phyloP scores from a whole-genome alignment of 2,329 filamentous ascomycete species.

The Davidsoniella eucalypti region DNA sequence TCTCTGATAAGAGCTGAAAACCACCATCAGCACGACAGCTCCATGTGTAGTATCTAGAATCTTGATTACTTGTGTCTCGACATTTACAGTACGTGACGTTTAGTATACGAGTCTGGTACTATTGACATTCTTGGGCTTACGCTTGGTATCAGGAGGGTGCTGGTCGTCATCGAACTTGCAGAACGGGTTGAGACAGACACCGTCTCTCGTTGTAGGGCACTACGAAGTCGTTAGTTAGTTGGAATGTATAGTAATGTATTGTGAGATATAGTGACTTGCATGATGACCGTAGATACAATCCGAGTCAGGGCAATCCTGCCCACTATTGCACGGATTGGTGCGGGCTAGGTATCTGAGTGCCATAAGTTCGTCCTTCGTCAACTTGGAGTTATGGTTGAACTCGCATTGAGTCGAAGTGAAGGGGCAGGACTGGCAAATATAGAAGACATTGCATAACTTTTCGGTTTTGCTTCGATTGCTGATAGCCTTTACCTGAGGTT shows the following conservation, averaged over 20 bases:
- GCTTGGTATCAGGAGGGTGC: constrained; percentile 5
- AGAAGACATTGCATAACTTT: constrained; percentile 48
- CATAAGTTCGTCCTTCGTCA: constrained; percentile 35
- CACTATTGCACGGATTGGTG: constrained; percentile 38
- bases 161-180: constrained; percentile 5
- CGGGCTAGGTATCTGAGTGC: constrained; percentile 40
- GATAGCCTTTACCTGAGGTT: constrained; percentile 31
- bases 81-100: too few relatives aligned
- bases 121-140: not conserved
- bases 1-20: too few relatives aligned
- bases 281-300: constrained; percentile 49
- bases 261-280: constrained; percentile 23
- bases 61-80: too few relatives aligned
- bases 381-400: constrained; percentile 40
- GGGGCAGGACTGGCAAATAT: constrained; percentile 38
- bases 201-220: constrained; percentile 37
- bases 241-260: not conserved
- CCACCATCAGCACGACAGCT: too few relatives aligned
- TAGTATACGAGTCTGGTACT: too few relatives aligned
- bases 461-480: constrained; percentile 37
- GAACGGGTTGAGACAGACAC: constrained; percentile 24
- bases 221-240: constrained; percentile 17
- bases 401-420: constrained; percentile 34
- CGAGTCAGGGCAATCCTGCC: constrained; percentile 39
- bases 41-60: too few relatives aligned